phyloP scores from a whole-genome alignment of 768 basidiomycete genomes.

The Leccinum subgranulosum region DNA sequence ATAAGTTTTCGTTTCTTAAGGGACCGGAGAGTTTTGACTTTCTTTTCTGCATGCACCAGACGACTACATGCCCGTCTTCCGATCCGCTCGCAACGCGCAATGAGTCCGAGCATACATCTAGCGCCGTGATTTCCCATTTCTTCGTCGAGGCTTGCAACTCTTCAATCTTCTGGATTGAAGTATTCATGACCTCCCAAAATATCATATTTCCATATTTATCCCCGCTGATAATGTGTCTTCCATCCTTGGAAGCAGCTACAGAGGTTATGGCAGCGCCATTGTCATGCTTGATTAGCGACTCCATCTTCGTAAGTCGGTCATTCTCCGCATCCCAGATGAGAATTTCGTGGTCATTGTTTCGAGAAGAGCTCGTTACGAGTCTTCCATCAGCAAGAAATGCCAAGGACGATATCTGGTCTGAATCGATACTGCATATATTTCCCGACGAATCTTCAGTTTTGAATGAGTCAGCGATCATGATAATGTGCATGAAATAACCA shows the following conservation, averaged over 20 bases:
- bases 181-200: not conserved
- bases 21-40: not conserved
- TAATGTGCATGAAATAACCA: no score
- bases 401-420: not conserved
- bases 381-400: not conserved
- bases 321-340: not conserved
- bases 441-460: not conserved
- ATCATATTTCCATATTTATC: not conserved
- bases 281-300: not conserved
- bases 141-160: not conserved
- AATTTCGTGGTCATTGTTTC: not conserved
- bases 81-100: not conserved
- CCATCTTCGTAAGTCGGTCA: not conserved
- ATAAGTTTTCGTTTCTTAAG: not conserved
- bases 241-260: not conserved
- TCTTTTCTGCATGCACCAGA: not conserved
- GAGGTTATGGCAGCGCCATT: not conserved
- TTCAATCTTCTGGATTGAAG: not conserved
- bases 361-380: not conserved
- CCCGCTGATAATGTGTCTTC: not conserved
- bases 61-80: not conserved
- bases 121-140: not conserved
- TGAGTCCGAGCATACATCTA: not conserved
- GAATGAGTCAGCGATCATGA: not conserved
- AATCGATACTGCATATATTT: not conserved